Evolutionary conservation across 2,329 filamentous ascomycete genomes (phyloP).

Genomic region (Aspergillus hortae): DNA sequence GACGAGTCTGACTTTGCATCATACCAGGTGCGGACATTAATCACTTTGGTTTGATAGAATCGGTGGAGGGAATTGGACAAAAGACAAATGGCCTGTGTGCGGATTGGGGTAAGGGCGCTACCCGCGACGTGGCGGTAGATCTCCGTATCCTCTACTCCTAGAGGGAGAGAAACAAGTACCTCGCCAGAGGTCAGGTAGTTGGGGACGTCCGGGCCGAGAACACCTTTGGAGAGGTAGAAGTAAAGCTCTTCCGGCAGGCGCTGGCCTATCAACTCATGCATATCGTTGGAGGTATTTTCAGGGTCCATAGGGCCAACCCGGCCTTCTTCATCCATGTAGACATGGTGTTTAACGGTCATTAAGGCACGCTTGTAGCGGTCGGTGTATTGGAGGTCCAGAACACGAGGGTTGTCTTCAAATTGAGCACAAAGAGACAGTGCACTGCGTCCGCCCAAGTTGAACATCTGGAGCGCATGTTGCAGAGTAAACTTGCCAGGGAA

Average conservation of each 20-base stretch:
- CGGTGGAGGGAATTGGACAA: conserved; percentile 76
- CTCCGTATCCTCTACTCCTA: conserved; percentile 75
- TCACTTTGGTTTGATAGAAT: conserved; percentile 75
- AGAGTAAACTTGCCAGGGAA: conserved; percentile 56
- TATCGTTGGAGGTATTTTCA: conserved; percentile 72
- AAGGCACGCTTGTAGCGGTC: conserved; percentile 83
- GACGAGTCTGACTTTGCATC: conserved; percentile 62
- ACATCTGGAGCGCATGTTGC: conserved; percentile 72
- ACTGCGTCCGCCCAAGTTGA: conserved; percentile 63
- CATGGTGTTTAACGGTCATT: conserved; percentile 82
- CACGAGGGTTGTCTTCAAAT: conserved; percentile 73
- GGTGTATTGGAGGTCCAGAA: conserved; percentile 70
- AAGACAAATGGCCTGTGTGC: conserved; percentile 72
- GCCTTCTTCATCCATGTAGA: conserved; percentile 74
- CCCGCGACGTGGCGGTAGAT: conserved; percentile 79
- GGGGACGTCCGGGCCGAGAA: conserved; percentile 74
- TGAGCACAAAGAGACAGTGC: conserved; percentile 71
- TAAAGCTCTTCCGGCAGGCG: conserved; percentile 86
- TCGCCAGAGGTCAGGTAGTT: conserved; percentile 79
- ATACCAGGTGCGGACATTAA: conserved; percentile 81
- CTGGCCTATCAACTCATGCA: conserved; percentile 86
- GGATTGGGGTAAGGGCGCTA: conserved; percentile 67
- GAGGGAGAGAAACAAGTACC: conserved; percentile 73
- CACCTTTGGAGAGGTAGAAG: conserved; percentile 79
- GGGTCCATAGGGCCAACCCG: conserved; percentile 71